These are phyloP conservation scores for Helianthus annuus DNA, from an alignment of 129 eudicot genomes.

Conservation along the genomic window DNA sequence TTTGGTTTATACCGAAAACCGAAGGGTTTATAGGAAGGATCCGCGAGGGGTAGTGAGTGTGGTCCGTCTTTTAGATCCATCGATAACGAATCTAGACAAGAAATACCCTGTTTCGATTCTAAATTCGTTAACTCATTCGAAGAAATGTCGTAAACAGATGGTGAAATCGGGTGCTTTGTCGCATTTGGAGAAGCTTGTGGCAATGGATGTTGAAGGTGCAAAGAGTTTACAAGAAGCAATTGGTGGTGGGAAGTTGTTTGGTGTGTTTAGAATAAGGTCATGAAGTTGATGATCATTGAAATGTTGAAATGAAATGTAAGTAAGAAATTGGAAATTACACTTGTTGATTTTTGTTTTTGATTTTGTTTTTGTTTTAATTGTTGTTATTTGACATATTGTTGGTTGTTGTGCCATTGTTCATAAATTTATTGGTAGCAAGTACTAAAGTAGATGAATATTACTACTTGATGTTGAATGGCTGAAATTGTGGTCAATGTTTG, in stretches of 20 bases:
- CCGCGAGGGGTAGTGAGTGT: slow-evolving; percentile 50
- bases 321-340: slow-evolving; percentile 11
- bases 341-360: slow-evolving; percentile 6
- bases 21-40: slow-evolving; percentile 53
- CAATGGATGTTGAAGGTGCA: slow-evolving; percentile 67
- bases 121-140: slow-evolving; percentile 47
- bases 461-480: slow-evolving; percentile 35
- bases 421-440: slow-evolving; percentile 33
- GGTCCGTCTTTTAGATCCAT: slow-evolving; percentile 58
- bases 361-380: neutral
- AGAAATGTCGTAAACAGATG: slow-evolving; percentile 69
- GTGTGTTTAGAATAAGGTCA: slow-evolving; percentile 52
- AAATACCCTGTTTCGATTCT: slow-evolving; percentile 54
- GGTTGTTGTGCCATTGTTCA: slow-evolving; percentile 39
- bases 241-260: slow-evolving; percentile 62
- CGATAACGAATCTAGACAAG: slow-evolving; percentile 40
- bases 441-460: slow-evolving; percentile 30
- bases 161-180: slow-evolving; percentile 55
- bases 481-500: slow-evolving; percentile 29
- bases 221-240: slow-evolving; percentile 62
- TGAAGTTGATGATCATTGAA: slow-evolving; percentile 17
- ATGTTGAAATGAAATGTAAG: slow-evolving; percentile 2
- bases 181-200: slow-evolving; percentile 59
- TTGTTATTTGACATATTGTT: slow-evolving; percentile 6
- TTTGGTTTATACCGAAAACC: slow-evolving; percentile 38